Evolutionary conservation across 2,329 filamentous ascomycete species (phyloP), one percentile per base, ranked within the genome.

Genomic region (Ophiocordyceps camponoti-saundersi): DNA sequence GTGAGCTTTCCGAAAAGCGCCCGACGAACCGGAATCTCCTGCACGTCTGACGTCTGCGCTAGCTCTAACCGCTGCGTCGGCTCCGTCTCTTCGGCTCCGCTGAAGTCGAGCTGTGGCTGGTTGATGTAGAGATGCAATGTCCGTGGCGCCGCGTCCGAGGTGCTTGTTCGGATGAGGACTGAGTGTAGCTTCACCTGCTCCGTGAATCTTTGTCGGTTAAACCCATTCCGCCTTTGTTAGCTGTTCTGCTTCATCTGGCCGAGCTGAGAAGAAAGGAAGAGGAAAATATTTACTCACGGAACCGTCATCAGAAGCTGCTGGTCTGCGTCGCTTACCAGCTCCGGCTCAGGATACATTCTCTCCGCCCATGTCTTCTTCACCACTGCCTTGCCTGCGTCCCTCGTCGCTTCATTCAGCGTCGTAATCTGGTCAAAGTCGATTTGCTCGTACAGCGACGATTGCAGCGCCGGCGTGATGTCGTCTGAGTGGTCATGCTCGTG

Each of bases 261-360:
- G 13, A 36, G 15, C 3, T 13, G 32, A 36, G 16, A 22, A 43
- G 11, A 30, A 41, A 12, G n/a, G 43, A n/a, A 10, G 4, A 18
- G 8, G n/a, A 23, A 42, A 23, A 42, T 4, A n/a, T n/a, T n/a
- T n/a, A 71, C 84, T 54, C 67, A 93, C 84, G 92, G 92, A 36
- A 96, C 75, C 52, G 82, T 81, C 73, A 98, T 86, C 48, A 98
- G 68, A n/a, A 98, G 65, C 68, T 98, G 88, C 68, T 95, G 88
- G 61, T 96, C 92, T 0, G 82, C 80, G 60, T 93, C 85, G 59
- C 87, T 95, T 56, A 75, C 77, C 29, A 98, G 72, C 65, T 93
- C 84, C 0, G 88, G 86, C 55, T 78, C 67, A 3, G 73, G 62
- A 16, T 77, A 64, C 50, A 95, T 63, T 47, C 92, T 72, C 64